Evolutionary conservation across 106 monocot genomes (phyloP).

Genomic region (Dendrobium catenatum): DNA sequence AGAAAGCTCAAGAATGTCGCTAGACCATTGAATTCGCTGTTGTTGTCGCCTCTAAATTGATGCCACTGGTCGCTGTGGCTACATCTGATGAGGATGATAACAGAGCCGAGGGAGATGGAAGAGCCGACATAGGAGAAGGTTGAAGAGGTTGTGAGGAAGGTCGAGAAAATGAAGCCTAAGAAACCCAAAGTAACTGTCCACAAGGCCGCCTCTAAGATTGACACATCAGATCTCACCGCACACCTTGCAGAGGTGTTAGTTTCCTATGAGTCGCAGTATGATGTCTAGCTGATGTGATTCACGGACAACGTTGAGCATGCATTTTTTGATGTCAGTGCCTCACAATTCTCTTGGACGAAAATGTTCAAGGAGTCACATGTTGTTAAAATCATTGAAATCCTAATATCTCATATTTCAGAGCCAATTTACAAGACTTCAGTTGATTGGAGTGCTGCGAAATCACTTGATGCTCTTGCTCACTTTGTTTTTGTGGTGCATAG

Average conservation of each 20-base stretch:
- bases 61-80: neutral
- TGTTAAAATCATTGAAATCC: slow-evolving; percentile 71
- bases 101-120: slow-evolving; percentile 16
- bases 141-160: slow-evolving; percentile 39
- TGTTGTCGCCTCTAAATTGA: slow-evolving; percentile 15
- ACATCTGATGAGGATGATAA: slow-evolving; percentile 37
- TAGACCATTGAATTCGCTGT: slow-evolving; percentile 37
- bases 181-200: slow-evolving; percentile 82
- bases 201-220: slow-evolving; percentile 79
- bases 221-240: slow-evolving; percentile 1
- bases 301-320: slow-evolving; percentile 75
- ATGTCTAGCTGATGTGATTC: slow-evolving; percentile 92
- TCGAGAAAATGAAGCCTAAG: slow-evolving; percentile 74
- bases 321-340: slow-evolving; percentile 49
- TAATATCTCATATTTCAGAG: slow-evolving; percentile 59
- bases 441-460: slow-evolving; percentile 69
- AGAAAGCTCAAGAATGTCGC: slow-evolving; percentile 61
- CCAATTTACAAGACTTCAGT: slow-evolving; percentile 54
- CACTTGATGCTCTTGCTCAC: slow-evolving; percentile 52
- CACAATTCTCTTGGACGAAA: slow-evolving; percentile 85
- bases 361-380: slow-evolving; percentile 78
- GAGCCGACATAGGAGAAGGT: slow-evolving; percentile 16
- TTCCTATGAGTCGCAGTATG: slow-evolving; percentile 25
- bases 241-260: no score
- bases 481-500: slow-evolving; percentile 76